phyloP scores from a whole-genome alignment of 352 stramenopile genomes.

The Globisporangium cederbergense region DNA sequence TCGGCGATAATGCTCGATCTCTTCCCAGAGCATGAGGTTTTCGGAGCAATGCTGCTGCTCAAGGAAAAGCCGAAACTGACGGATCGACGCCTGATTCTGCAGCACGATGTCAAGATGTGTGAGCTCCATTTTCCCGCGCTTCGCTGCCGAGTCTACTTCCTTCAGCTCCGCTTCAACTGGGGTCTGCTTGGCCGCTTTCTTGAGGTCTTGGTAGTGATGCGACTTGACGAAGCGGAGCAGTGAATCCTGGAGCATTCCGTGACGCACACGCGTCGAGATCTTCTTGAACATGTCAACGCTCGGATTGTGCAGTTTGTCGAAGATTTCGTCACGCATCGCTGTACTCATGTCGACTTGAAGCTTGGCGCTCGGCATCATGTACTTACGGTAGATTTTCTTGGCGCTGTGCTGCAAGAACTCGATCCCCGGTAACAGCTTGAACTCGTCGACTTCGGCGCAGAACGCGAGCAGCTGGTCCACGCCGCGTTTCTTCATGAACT shows the following conservation, averaged over 20 bases:
- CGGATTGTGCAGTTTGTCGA: slow-evolving; percentile 51
- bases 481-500: slow-evolving; percentile 67
- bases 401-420: slow-evolving; percentile 82
- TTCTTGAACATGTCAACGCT: slow-evolving; percentile 86
- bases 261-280: slow-evolving; percentile 53
- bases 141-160: slow-evolving; percentile 55
- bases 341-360: slow-evolving; percentile 85
- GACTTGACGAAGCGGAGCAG: slow-evolving; percentile 78
- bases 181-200: slow-evolving; percentile 32
- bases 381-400: slow-evolving; percentile 87
- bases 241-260: slow-evolving; percentile 79
- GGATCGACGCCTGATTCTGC: slow-evolving; percentile 59
- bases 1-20: slow-evolving; percentile 78
- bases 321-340: slow-evolving; percentile 78
- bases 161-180: slow-evolving; percentile 45
- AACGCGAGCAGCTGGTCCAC: slow-evolving; percentile 70
- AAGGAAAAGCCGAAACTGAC: slow-evolving; percentile 65
- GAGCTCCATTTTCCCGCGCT: slow-evolving; percentile 72
- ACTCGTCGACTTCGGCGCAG: slow-evolving; percentile 74
- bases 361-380: slow-evolving; percentile 69
- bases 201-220: slow-evolving; percentile 58
- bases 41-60: slow-evolving; percentile 77
- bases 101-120: slow-evolving; percentile 72
- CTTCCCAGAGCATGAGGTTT: slow-evolving; percentile 83
- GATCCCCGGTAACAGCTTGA: slow-evolving; percentile 74